A percentile compares a stretch with the other conserved stretches of the same genome.
Evolutionary conservation across 495 filamentous ascomycete species (phyloP).

Genomic region (Ascodesmis nigricans): DNA sequence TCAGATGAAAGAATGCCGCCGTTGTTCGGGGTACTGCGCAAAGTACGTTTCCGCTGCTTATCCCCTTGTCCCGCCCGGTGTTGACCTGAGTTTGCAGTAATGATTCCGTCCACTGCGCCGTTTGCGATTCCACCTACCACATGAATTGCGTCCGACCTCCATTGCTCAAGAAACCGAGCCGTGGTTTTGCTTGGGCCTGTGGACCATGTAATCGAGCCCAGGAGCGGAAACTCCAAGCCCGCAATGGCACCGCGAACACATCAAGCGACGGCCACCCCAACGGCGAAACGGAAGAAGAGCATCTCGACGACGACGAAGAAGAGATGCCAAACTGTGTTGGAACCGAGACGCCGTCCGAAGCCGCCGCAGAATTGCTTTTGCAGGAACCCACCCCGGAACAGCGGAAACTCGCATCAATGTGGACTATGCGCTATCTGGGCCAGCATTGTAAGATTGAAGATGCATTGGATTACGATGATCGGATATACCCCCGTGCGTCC

Average conservation of each 20-base stretch:
- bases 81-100: slow-evolving; percentile 54
- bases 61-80: slow-evolving; percentile 36
- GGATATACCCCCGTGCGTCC: slow-evolving; percentile 88
- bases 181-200: slow-evolving; percentile 96
- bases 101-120: slow-evolving; percentile 92
- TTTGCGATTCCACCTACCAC: slow-evolving; percentile 86
- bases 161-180: slow-evolving; percentile 83
- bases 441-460: slow-evolving; percentile 94
- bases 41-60: slow-evolving; percentile 51
- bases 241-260: slow-evolving; percentile 51
- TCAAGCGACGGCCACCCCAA: slow-evolving; percentile 29
- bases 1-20: slow-evolving; percentile 88
- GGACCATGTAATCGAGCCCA: slow-evolving; percentile 85
- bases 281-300: slow-evolving; percentile 50
- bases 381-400: slow-evolving; percentile 55
- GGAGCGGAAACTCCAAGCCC: slow-evolving; percentile 75
- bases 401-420: slow-evolving; percentile 71
- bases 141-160: slow-evolving; percentile 94
- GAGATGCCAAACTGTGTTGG: slow-evolving; percentile 33
- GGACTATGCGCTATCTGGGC: slow-evolving; percentile 90
- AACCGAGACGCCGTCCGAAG: slow-evolving; percentile 28
- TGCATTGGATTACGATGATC: slow-evolving; percentile 89
- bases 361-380: slow-evolving; percentile 34
- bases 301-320: slow-evolving; percentile 54
- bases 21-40: slow-evolving; percentile 72